Conservation (phyloP, 2,329 filamentous ascomycete genomes). For the Fusarium subglutinans region DNA sequence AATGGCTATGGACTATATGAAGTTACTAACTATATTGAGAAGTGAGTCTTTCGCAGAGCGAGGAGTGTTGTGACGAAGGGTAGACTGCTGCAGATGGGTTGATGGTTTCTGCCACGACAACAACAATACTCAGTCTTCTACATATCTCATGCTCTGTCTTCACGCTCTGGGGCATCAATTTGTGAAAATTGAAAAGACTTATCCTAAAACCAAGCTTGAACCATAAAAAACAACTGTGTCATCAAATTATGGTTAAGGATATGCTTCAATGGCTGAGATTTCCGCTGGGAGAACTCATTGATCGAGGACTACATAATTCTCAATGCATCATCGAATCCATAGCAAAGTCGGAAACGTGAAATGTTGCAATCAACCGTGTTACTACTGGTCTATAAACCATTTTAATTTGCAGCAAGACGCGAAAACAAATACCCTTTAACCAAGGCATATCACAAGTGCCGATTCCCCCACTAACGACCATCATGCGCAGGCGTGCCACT, state of each 20-base stretch:
- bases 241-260: too few species aligned
- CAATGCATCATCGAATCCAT: neutral
- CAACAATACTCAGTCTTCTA: neutral
- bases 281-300: neutral
- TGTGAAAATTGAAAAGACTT: too few species aligned
- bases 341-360: neutral
- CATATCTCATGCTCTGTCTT: accelerated
- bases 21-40: too few species aligned
- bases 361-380: neutral
- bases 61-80: neutral
- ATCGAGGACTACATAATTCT: neutral
- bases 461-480: neutral
- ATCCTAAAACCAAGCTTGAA: neutral
- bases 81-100: neutral
- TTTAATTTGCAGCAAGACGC: neutral
- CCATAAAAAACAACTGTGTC: neutral
- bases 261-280: neutral
- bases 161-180: too few species aligned
- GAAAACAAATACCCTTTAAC: neutral
- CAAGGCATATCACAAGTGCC: neutral
- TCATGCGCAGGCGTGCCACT: neutral
- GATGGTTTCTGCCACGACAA: too few species aligned
- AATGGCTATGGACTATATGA: neutral
- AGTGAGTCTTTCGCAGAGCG: accelerated
- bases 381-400: conserved; percentile 13